Evolutionary conservation across 352 stramenopile genomes (phyloP).

Genomic region (Pseudoperonospora humuli): DNA sequence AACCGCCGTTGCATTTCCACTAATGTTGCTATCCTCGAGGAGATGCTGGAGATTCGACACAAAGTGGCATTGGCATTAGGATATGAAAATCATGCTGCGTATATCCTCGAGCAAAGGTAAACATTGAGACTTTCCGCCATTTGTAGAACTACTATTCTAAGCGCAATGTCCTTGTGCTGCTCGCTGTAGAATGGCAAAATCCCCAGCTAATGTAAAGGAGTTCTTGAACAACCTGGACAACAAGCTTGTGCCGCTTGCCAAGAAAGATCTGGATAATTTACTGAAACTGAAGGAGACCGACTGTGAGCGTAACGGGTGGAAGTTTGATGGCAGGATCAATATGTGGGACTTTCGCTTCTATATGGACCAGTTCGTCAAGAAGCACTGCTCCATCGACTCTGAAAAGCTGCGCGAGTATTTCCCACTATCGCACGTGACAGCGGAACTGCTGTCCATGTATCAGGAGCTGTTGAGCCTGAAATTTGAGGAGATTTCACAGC

Average conservation of each 20-base stretch:
- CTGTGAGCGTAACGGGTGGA: conserved; percentile 38
- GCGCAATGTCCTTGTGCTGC: neutral
- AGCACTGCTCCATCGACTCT: conserved; percentile 81
- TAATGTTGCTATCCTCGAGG: conserved; percentile 76
- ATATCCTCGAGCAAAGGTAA: conserved; percentile 77
- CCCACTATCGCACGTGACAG: conserved; percentile 79
- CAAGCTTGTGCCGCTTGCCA: conserved; percentile 69
- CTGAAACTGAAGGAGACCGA: conserved; percentile 67
- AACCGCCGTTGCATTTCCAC: conserved; percentile 78
- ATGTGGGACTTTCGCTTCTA: conserved; percentile 90
- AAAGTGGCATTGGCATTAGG: conserved; percentile 64
- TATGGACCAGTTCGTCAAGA: conserved; percentile 82
- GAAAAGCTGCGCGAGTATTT: conserved; percentile 87
- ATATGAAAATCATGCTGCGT: conserved; percentile 80
- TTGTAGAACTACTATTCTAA: neutral
- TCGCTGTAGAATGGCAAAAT: conserved; percentile 56
- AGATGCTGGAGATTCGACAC: conserved; percentile 77
- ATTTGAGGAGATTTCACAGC: conserved; percentile 73
- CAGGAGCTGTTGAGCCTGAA: conserved; percentile 81
- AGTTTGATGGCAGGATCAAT: conserved; percentile 84
- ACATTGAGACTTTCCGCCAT: neutral
- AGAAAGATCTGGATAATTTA: conserved; percentile 64
- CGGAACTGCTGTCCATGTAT: conserved; percentile 81
- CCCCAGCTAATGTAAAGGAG: conserved; percentile 45
- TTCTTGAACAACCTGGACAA: conserved; percentile 72